These are phyloP conservation scores for Escovopsis weberi DNA, from an alignment of 2,329 filamentous ascomycete species.

Conservation along the genomic window DNA sequence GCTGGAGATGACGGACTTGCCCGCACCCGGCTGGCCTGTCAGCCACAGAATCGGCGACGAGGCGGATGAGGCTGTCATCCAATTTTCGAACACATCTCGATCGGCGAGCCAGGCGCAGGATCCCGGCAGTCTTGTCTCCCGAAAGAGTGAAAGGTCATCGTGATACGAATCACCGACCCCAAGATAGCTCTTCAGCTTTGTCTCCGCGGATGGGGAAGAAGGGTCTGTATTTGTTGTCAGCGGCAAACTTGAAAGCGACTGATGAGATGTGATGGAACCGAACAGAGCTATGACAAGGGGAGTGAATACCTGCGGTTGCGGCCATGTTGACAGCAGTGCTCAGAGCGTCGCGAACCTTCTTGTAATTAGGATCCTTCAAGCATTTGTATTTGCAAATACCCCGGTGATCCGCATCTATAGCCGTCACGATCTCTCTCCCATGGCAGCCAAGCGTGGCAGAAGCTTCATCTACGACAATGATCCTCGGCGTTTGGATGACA, in stretches of 20 bases:
- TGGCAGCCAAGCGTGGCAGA: slow-evolving; percentile 1
- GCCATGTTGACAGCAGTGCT: not conserved
- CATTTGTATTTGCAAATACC: slow-evolving; percentile 1
- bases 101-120: slow-evolving; percentile 4
- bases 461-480: slow-evolving; percentile 1
- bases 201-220: not conserved
- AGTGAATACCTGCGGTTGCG: not conserved
- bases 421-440: not conserved
- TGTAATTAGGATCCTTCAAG: not conserved
- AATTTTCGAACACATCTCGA: not conserved
- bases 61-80: not conserved
- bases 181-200: not conserved
- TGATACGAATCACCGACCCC: not conserved
- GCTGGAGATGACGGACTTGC: slow-evolving; percentile 3
- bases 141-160: slow-evolving; percentile 1
- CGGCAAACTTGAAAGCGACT: too few relatives aligned
- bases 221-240: too few relatives aligned
- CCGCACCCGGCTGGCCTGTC: slow-evolving; percentile 1
- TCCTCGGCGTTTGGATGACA: not conserved
- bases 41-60: slow-evolving; percentile 1
- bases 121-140: slow-evolving; percentile 1
- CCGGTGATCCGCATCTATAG: slow-evolving; percentile 1
- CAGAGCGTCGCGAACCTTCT: not conserved
- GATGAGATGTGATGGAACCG: too few relatives aligned
- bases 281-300: too few relatives aligned